Evolutionary conservation across 2,329 filamentous ascomycete genomes (phyloP).

Genomic region (Hymenoscyphus fructigenus): DNA sequence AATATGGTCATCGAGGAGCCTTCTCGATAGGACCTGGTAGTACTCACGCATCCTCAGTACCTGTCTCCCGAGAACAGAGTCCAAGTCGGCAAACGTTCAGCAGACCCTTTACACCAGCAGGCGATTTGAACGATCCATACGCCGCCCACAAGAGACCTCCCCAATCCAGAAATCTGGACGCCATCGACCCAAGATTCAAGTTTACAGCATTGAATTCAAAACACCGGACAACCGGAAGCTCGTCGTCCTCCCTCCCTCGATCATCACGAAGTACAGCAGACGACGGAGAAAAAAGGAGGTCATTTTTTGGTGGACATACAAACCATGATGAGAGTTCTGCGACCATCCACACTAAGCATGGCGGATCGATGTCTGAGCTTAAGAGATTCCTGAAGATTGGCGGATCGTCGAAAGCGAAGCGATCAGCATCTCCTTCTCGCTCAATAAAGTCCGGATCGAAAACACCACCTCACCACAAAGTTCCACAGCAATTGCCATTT

Average conservation of each 20-base stretch:
- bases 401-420: conserved; percentile 64
- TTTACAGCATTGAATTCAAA: conserved; percentile 69
- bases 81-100: conserved; percentile 68
- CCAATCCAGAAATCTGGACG: conserved; percentile 62
- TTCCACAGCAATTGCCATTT: conserved; percentile 73
- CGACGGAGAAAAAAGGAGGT: conserved; percentile 52
- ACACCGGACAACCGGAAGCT: conserved; percentile 57
- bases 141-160: conserved; percentile 76
- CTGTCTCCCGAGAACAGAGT: conserved; percentile 60
- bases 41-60: conserved; percentile 47
- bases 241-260: conserved; percentile 51
- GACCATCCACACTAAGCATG: conserved; percentile 55
- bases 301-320: conserved; percentile 40
- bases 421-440: conserved; percentile 62
- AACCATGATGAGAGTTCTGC: conserved; percentile 46
- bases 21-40: conserved; percentile 35
- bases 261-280: conserved; percentile 34
- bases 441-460: conserved; percentile 51
- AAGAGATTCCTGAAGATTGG: conserved; percentile 94
- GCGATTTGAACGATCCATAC: conserved; percentile 82
- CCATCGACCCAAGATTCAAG: conserved; percentile 79
- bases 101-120: conserved; percentile 74
- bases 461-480: conserved; percentile 48
- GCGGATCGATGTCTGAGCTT: conserved; percentile 88
- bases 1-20: conserved; percentile 23